A percentile compares a stretch with the other conserved stretches of the same genome.
phyloP scores from a whole-genome alignment of 225 moss, liverwort and hornwort species.

The Marchantia polymorpha region DNA sequence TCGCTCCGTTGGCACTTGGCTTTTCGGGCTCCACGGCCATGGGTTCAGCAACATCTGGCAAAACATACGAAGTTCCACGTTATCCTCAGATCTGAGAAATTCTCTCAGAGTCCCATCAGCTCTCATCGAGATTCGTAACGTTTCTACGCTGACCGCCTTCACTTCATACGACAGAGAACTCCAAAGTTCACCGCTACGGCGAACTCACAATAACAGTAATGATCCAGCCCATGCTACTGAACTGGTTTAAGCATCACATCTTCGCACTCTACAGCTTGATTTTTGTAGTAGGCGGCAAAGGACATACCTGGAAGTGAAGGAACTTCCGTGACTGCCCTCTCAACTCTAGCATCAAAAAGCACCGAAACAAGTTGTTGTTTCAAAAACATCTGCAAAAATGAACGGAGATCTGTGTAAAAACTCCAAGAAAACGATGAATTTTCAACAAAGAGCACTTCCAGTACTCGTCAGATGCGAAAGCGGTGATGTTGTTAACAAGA shows the following conservation, averaged over 20 bases:
- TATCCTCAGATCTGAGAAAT: not conserved
- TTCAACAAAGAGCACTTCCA: no score
- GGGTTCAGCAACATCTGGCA: not conserved
- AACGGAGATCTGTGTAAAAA: not conserved
- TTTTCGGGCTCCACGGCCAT: not conserved
- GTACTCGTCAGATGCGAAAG: no score
- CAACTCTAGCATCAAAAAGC: constrained; percentile 48
- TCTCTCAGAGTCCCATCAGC: not conserved
- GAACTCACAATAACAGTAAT: not conserved
- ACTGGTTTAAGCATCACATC: no score
- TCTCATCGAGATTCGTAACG: not conserved
- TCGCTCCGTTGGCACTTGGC: not conserved
- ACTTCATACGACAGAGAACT: not conserved
- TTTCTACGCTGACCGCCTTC: no score
- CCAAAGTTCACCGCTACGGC: not conserved
- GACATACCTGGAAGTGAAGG: constrained; percentile 20
- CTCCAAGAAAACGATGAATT: no score
- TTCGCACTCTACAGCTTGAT: not conserved
- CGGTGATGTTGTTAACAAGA: no score
- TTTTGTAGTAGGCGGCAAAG: not conserved
- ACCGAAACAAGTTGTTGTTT: constrained; percentile 88
- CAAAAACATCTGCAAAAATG: constrained; percentile 71
- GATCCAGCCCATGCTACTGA: not conserved
- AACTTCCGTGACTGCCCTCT: constrained; percentile 10
- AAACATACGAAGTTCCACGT: not conserved